Evolutionary conservation across 2,329 filamentous ascomycete species (phyloP), one percentile per base, ranked within the genome.

Genomic region (Fusarium duplospermum): DNA sequence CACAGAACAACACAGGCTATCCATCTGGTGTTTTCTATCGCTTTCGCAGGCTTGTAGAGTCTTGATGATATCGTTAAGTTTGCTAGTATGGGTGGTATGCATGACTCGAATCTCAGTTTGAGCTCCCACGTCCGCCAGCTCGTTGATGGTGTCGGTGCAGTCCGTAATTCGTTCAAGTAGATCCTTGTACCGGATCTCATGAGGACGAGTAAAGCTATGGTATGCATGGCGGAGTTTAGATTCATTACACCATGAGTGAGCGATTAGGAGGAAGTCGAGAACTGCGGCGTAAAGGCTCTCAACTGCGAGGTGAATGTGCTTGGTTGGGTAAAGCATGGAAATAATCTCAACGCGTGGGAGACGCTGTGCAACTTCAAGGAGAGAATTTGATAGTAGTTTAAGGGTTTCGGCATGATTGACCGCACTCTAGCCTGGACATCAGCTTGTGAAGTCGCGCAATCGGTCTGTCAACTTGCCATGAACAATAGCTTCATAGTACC

Each of bases 401-500:
- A 72, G 16, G 0, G 69, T 72, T 2, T 66, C 58, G 0, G 40
- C 29, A 0, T 73, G 70, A 1, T 73, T 73, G 0, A 63, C 14
- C 0, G 47, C 65, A 11, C 52, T 29, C 70, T 72, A 16, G 0
- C 0, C n/a, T n/a, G n/a, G n/a, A 4, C 3, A 2, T 59, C 7
- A 7, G 33, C 1, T 18, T 24, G 9, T 6, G 5, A 33, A 13
- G 4, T n/a, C 5, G n/a, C 1, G 2, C 14, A 10, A 1, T 0
- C 3, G 7, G 1, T 2, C 2, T 4, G 4, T 1, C 9, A 18
- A 36, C 70, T 50, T 20, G 70, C 67, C 0, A 63, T 47, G 7
- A 73, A 73, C 0, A 73, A 10, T 1, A 73, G 3, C 24, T 73
- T 73, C 66, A 73, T 67, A 0, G 66, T 1, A 1, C 70, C 71